phyloP scores from a whole-genome alignment of 2,329 filamentous ascomycete genomes.

The Sordariomycetes sp. region DNA sequence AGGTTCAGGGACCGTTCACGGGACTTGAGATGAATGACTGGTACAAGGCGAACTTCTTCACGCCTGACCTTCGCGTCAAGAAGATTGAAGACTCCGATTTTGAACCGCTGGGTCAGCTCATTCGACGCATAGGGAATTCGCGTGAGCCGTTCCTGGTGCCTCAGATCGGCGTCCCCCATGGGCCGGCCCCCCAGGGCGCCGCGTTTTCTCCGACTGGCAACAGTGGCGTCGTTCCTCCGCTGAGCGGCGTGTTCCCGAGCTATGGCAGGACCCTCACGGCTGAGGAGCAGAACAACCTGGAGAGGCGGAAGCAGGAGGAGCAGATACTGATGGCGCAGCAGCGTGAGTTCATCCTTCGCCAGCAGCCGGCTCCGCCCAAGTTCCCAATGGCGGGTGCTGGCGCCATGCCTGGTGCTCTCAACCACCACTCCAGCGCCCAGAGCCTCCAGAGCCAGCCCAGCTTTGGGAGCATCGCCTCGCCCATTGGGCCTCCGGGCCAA shows the following conservation, averaged over 20 bases:
- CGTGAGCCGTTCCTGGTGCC: conserved; percentile 94
- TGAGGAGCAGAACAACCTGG: conserved; percentile 94
- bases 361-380: conserved; percentile 58
- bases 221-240: conserved; percentile 67
- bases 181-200: conserved; percentile 44
- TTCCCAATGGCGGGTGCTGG: conserved; percentile 41
- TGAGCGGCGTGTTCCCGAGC: conserved; percentile 86
- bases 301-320: conserved; percentile 94
- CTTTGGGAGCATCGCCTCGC: conserved; percentile 89
- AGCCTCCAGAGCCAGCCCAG: conserved; percentile 95
- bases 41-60: conserved; percentile 99
- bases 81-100: conserved; percentile 90
- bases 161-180: conserved; percentile 90
- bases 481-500: conserved; percentile 40
- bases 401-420: conserved; percentile 34
- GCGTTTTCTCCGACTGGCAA: conserved; percentile 34
- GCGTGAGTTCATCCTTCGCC: conserved; percentile 80
- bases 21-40: conserved; percentile 99
- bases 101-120: conserved; percentile 87
- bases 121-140: conserved; percentile 91
- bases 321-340: conserved; percentile 95
- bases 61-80: conserved; percentile 84
- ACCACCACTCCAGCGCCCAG: conserved; percentile 90
- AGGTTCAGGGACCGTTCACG: conserved; percentile 87
- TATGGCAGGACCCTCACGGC: conserved; percentile 94